These are phyloP conservation scores for Penicillium vulpinum DNA, from an alignment of 2,329 filamentous ascomycete genomes.

Conservation along the genomic window DNA sequence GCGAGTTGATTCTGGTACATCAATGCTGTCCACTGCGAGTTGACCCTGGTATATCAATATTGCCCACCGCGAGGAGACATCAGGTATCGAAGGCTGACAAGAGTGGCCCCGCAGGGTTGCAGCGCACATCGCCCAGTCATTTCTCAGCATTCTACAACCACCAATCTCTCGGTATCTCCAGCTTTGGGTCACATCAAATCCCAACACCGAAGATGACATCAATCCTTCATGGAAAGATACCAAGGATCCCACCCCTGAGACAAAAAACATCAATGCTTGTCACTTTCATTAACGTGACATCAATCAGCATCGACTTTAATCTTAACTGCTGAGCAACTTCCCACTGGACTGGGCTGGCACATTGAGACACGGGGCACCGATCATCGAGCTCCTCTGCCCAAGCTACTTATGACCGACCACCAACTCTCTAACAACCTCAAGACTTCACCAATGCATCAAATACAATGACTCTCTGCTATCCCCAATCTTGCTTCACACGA, in stretches of 20 bases:
- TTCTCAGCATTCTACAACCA: neutral
- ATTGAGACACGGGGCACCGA: neutral
- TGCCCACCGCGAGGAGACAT: neutral
- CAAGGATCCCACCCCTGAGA: neutral
- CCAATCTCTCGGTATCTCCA: neutral
- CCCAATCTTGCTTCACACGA: neutral
- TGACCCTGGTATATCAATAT: neutral
- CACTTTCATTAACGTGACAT: neutral
- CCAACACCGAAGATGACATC: neutral
- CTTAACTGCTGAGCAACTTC: neutral
- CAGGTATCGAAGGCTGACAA: neutral
- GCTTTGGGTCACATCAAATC: neutral
- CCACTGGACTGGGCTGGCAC: neutral
- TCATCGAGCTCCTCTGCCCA: neutral
- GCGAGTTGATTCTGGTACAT: neutral
- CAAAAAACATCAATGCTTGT: neutral
- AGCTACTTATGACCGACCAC: neutral
- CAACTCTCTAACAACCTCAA: neutral
- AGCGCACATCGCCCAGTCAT: neutral
- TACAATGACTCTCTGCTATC: neutral
- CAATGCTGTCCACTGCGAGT: neutral
- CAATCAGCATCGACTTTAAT: neutral
- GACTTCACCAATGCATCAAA: neutral
- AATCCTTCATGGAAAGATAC: neutral
- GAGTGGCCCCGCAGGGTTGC: neutral